phyloP scores from a whole-genome alignment of 2,329 filamentous ascomycete species.

The Delphinella strobiligena region DNA sequence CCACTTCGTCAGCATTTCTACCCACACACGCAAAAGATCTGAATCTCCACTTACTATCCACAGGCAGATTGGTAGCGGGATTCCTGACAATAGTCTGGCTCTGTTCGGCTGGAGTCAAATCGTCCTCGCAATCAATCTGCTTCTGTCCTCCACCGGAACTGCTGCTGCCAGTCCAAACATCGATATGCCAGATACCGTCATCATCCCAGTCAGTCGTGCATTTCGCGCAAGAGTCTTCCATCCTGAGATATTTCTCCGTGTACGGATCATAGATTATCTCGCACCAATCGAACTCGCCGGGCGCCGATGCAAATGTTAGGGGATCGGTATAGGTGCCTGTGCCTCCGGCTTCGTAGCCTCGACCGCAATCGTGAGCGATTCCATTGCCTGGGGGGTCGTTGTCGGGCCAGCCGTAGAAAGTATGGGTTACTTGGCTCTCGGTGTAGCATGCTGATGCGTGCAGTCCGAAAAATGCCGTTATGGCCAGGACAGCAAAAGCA shows the following conservation, averaged over 20 bases:
- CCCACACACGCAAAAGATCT: background rate
- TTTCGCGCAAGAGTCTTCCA: conserved; percentile 24
- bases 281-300: conserved; percentile 29
- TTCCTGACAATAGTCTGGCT: background rate
- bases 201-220: conserved; percentile 19
- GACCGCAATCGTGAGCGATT: conserved; percentile 17
- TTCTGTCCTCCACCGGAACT: background rate
- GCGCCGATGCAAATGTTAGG: conserved; percentile 31
- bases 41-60: background rate
- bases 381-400: conserved; percentile 15
- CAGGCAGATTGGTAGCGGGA: background rate
- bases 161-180: conserved; percentile 11
- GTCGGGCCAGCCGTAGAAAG: conserved; percentile 19
- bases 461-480: background rate
- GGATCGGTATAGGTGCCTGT: conserved; percentile 31
- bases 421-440: conserved; percentile 9
- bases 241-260: conserved; percentile 31
- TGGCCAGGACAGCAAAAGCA: no score
- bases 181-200: conserved; percentile 12
- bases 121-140: background rate
- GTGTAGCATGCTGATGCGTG: background rate
- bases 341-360: conserved; percentile 18
- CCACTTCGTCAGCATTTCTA: background rate
- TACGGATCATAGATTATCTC: conserved; percentile 35
- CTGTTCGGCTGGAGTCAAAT: background rate